Conservation (phyloP, 306 rosid species). For the Trifolium dubium region DNA sequence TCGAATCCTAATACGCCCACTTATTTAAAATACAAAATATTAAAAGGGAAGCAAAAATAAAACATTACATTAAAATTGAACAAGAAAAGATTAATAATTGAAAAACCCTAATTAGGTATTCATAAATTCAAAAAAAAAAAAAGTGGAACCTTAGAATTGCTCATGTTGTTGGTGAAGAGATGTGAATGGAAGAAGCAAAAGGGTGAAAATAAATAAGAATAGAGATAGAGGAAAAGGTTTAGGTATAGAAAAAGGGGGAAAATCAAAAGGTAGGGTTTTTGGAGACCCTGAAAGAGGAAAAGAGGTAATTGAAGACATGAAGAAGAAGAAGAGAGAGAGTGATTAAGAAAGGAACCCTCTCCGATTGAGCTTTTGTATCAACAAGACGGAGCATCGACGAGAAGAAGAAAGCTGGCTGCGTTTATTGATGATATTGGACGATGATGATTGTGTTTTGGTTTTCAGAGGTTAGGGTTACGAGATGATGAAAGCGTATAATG, state of each 20-base stretch:
- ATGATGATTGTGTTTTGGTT: too few species aligned
- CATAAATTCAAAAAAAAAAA: neutral
- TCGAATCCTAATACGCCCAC: too few species aligned
- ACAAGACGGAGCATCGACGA: slow-evolving; percentile 48
- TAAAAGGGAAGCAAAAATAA: neutral
- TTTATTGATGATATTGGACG: neutral
- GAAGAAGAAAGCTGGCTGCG: neutral
- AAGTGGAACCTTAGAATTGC: slow-evolving; percentile 69
- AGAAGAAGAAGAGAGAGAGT: slow-evolving; percentile 62
- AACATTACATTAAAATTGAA: neutral
- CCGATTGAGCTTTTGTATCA: slow-evolving; percentile 43
- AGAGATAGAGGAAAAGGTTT: slow-evolving; percentile 18
- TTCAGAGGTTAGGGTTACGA: too few species aligned
- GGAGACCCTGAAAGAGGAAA: slow-evolving; percentile 69
- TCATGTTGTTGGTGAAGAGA: slow-evolving; percentile 52
- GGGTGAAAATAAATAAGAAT: slow-evolving; percentile 35
- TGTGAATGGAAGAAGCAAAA: slow-evolving; percentile 37
- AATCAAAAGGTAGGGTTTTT: slow-evolving; percentile 67
- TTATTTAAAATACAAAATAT: too few species aligned
- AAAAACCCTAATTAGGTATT: neutral
- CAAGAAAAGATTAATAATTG: neutral
- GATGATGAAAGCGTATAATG: too few species aligned
- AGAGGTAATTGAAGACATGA: slow-evolving; percentile 83
- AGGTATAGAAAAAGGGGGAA: slow-evolving; percentile 45
- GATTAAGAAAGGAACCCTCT: slow-evolving; percentile 67